These are phyloP conservation scores for Sordaria brevicollis DNA, from an alignment of 495 filamentous ascomycete genomes.

Conservation along the genomic window DNA sequence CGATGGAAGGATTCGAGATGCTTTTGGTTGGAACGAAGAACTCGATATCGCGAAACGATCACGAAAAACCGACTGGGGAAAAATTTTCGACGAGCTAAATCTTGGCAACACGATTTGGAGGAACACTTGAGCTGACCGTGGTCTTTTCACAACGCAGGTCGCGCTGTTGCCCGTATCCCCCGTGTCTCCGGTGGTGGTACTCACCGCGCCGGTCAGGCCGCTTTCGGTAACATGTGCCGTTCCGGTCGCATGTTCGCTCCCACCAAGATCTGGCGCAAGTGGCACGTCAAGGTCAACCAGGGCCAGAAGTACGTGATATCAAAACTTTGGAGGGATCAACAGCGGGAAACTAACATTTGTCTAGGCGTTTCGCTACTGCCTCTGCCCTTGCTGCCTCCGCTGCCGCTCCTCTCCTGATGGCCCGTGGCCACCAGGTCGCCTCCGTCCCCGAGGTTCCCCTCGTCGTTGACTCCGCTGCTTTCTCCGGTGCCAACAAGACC, in stretches of 20 bases:
- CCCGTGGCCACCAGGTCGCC: slow-evolving; percentile 90
- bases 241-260: slow-evolving; percentile 99
- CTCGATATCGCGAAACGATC: neutral
- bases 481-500: slow-evolving; percentile 68
- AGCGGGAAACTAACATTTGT: neutral
- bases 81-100: neutral
- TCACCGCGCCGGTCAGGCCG: slow-evolving; percentile 98
- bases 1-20: neutral
- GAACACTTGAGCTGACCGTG: slow-evolving; percentile 13
- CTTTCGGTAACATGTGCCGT: slow-evolving; percentile 99
- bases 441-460: slow-evolving; percentile 92
- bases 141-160: slow-evolving; percentile 52
- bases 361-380: slow-evolving; percentile 89
- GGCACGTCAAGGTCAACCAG: slow-evolving; percentile 99
- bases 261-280: slow-evolving; percentile 99
- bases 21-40: neutral
- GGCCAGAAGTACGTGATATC: slow-evolving; percentile 66
- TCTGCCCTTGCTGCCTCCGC: slow-evolving; percentile 96
- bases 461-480: slow-evolving; percentile 81
- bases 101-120: neutral
- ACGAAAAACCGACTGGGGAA: neutral
- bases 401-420: slow-evolving; percentile 84
- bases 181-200: slow-evolving; percentile 99
- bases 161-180: slow-evolving; percentile 99
- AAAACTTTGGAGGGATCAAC: neutral